Evolutionary conservation across 73 alveolate genomes (phyloP).

Genomic region (Stentor coeruleus): DNA sequence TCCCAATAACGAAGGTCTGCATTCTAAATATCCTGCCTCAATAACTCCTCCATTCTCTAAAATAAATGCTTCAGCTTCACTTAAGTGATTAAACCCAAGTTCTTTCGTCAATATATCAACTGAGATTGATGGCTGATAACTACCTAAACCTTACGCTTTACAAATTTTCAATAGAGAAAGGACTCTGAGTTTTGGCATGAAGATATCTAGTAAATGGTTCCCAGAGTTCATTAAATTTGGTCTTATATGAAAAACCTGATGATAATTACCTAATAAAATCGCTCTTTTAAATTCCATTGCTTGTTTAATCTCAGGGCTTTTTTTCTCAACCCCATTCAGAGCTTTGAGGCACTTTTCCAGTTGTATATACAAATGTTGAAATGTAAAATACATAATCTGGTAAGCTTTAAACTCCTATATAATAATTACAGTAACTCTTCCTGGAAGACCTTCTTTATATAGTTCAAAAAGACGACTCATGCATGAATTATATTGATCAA

Average conservation of each 20-base stretch:
- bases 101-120: not conserved
- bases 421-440: conserved; percentile 28
- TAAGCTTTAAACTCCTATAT: conserved; percentile 63
- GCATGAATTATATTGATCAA: conserved; percentile 63
- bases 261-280: conserved; percentile 50
- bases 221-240: conserved; percentile 58
- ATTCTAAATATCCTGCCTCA: not conserved
- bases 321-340: conserved; percentile 41
- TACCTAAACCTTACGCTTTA: conserved; percentile 12
- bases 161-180: not conserved
- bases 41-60: conserved; percentile 31
- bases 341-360: conserved; percentile 37
- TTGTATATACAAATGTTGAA: conserved; percentile 52
- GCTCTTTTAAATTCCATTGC: conserved; percentile 40
- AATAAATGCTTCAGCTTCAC: conserved; percentile 26
- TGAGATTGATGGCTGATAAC: conserved; percentile 11
- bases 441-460: conserved; percentile 54
- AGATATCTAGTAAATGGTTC: conserved; percentile 49
- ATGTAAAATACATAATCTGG: conserved; percentile 50
- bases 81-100: not conserved
- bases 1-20: not conserved
- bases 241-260: conserved; percentile 52
- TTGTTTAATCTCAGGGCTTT: conserved; percentile 33
- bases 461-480: conserved; percentile 56
- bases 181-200: not conserved